Base-by-base conservation (phyloP, 2,329 filamentous ascomycete genomes). In the Pseudocercospora vitis region DNA sequence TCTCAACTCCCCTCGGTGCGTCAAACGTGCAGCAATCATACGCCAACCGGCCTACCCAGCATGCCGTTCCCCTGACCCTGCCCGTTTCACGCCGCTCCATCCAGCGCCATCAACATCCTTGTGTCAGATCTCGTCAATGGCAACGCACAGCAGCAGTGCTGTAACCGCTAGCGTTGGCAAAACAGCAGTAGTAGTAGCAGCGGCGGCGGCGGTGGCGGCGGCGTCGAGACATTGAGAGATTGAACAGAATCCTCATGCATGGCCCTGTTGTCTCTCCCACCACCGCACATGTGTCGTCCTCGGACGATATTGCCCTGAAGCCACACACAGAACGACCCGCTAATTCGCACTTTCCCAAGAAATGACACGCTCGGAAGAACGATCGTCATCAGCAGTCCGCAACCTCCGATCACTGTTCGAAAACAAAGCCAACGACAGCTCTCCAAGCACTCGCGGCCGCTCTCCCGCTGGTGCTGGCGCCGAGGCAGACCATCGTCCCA, bases 371-470 rank as follows among this genome's bases (percentile, higher is more conserved):
- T 55, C 56, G 49, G 59, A 63, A 58, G 63, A 71, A 63, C 64
- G 69, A 53, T 65, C 69, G 40, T 70, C 61, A 53, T 71, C 67
- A 52, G 74, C 73, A 61, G 76, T 78, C 60, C 71, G 75, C 61
- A 76, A 76, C 63, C 70, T 78, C 53, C 70, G 75, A 64, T 75
- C 76, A 53, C 73, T 78, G 69, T 78, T 78, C 66, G 76, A 78
- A 68, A 71, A 68, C 60, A 74, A 70, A 59, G 66, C 70, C 51
- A 63, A 70, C 53, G 64, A 59, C 32, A 52, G 29, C 50, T 59
- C 59, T 5, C 49, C 52, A 24, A 50, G 48, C 55, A 32, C 71
- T 60, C 73, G 75, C 62, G 74, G 74, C 50, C 71, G 74, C 57
- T 76, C 74, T 40, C 72, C 71, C 56, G 68, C 67, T 59, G 71